phyloP scores from a whole-genome alignment of 352 stramenopile species.

The Pythium monospermum region DNA sequence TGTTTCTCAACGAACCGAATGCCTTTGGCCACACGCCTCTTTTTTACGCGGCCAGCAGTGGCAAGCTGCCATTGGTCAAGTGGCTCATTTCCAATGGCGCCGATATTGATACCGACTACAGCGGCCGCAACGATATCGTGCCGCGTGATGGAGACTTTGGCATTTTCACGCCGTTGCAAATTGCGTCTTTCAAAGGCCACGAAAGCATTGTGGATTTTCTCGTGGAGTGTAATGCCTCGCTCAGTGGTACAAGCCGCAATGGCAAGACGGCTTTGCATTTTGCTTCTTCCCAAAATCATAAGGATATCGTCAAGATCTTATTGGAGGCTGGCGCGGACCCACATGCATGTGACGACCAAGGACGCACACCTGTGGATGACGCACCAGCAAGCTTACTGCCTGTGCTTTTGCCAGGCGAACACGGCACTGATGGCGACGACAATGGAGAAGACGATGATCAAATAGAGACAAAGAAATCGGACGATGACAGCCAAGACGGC shows the following conservation, averaged over 20 bases:
- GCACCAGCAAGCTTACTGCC: slow-evolving; percentile 38
- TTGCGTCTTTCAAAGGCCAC: slow-evolving; percentile 70
- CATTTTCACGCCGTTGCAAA: slow-evolving; percentile 78
- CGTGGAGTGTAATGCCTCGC: slow-evolving; percentile 76
- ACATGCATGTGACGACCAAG: slow-evolving; percentile 52
- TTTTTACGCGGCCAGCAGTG: slow-evolving; percentile 74
- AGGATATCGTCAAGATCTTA: slow-evolving; percentile 54
- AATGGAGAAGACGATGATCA: slow-evolving; percentile 21
- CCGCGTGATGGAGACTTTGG: slow-evolving; percentile 53
- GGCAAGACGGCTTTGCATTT: slow-evolving; percentile 76
- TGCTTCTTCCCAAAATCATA: slow-evolving; percentile 56
- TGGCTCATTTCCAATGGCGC: slow-evolving; percentile 82
- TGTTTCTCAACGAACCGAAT: slow-evolving; percentile 73
- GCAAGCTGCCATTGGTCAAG: slow-evolving; percentile 70
- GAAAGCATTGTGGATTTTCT: slow-evolving; percentile 69
- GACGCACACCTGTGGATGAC: slow-evolving; percentile 64
- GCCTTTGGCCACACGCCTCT: slow-evolving; percentile 70
- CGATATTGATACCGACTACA: slow-evolving; percentile 82
- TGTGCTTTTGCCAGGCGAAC: slow-evolving; percentile 44
- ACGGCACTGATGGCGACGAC: slow-evolving; percentile 17
- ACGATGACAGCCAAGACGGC: slow-evolving; percentile 18
- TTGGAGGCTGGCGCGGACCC: slow-evolving; percentile 64
- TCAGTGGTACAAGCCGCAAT: slow-evolving; percentile 58
- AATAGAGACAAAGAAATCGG: slow-evolving; percentile 17
- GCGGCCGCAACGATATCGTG: slow-evolving; percentile 38